Evolutionary conservation across 2,329 filamentous ascomycete species (phyloP), one percentile per base, ranked within the genome.

Genomic region (Claviceps africana): DNA sequence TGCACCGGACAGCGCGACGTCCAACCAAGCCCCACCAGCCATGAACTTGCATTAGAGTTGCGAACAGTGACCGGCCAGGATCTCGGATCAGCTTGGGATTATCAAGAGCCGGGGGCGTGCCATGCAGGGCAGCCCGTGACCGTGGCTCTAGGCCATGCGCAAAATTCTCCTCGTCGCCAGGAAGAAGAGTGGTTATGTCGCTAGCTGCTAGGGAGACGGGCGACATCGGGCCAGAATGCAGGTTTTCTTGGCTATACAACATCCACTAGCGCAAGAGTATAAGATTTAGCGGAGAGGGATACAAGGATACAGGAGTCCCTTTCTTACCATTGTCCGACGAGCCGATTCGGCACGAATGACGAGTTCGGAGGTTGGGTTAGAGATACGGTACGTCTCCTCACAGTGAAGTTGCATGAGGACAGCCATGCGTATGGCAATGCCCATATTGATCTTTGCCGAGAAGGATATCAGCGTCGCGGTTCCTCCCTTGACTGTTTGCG

Each of bases 211-310:
- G 65, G 0, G 75, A 74, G 2, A 77, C 68, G 2, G 76, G 75
- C 11, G 74, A 75, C 31, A 67, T 65, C 3, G 74, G 73, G 0
- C 75, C 73, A 0, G 75, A 77, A 55, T 78, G 74, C 25, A 80
- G 66, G 56, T 77, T 78, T 55, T 80, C 77, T 58, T 80, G 77
- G 56, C 72, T 78, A 58, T 79, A 73, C 35, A 80, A 59, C 75
- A 79, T 79, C 77, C 77, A 80, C 74, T 78, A 50, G 22, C 19
- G 28, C 30, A 37, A 45, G 2, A 25, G 6, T 7, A 43, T 43
- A 7, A 6, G 37, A 17, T 44, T 43, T 22, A 30, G 39, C 46
- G 7, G 22, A 22, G 15, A 6, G 22, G 28, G 37, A 19, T 15
- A 17, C 8, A 7, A 39, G 2, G n/a, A 40, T 9, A 17, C 17